These are phyloP conservation scores for Steccherinum ochraceum DNA, from an alignment of 768 basidiomycete genomes.

Conservation along the genomic window DNA sequence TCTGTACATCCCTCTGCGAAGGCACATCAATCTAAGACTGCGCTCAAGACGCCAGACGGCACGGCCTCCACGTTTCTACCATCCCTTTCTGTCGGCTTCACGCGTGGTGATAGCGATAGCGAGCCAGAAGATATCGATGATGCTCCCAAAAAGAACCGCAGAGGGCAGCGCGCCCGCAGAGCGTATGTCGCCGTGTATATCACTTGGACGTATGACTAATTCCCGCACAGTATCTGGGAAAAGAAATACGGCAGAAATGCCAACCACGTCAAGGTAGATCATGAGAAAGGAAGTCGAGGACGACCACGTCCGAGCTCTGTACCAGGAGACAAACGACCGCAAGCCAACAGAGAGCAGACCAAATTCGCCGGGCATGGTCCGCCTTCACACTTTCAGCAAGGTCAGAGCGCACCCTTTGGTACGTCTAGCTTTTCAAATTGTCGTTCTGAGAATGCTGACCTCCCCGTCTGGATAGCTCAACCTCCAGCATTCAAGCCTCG, in stretches of 20 bases:
- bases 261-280: slow-evolving; percentile 77
- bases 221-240: slow-evolving; percentile 81
- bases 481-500: not conserved
- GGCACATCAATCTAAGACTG: not conserved
- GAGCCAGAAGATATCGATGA: slow-evolving; percentile 62
- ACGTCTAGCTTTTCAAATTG: not conserved
- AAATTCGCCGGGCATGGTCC: not conserved
- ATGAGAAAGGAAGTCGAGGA: slow-evolving; percentile 18
- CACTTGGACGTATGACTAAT: not conserved
- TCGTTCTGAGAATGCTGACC: not conserved
- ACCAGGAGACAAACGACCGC: not conserved
- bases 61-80: slow-evolving; percentile 81
- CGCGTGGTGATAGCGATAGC: slow-evolving; percentile 70
- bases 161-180: slow-evolving; percentile 90
- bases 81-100: slow-evolving; percentile 80
- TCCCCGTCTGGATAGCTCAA: too few relatives aligned
- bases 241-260: slow-evolving; percentile 90
- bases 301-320: not conserved
- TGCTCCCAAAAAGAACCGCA: slow-evolving; percentile 68
- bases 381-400: not conserved
- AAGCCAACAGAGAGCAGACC: not conserved
- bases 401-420: not conserved
- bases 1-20: not conserved
- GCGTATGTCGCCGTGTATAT: slow-evolving; percentile 59
- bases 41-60: slow-evolving; percentile 10